phyloP scores from a whole-genome alignment of 257 asterid species.

The Ilex asprella region DNA sequence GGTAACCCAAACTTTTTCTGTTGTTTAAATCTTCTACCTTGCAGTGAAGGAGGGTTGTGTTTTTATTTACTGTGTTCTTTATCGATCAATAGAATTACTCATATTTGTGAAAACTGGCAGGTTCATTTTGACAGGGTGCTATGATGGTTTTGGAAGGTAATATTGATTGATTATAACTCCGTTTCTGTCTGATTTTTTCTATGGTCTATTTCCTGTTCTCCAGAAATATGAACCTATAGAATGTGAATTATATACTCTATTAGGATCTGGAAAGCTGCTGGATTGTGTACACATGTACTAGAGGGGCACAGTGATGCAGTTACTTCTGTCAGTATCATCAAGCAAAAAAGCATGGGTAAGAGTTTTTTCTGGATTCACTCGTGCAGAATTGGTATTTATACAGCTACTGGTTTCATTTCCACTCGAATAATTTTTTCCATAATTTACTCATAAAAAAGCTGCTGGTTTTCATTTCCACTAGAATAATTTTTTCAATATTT shows the following conservation, averaged over 20 bases:
- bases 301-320: constrained; percentile 87
- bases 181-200: background rate
- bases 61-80: background rate
- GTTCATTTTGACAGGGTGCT: constrained; percentile 87
- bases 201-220: constrained; percentile 6
- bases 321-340: constrained; percentile 66
- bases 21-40: background rate
- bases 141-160: constrained; percentile 95
- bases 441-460: too few species aligned
- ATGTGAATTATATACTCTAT: constrained; percentile 2
- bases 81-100: background rate
- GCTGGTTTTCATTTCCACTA: too few species aligned
- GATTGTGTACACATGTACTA: constrained; percentile 66
- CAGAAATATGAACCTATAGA: constrained; percentile 4
- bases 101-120: constrained; percentile 23
- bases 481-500: too few species aligned
- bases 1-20: background rate
- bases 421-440: too few species aligned
- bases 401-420: too few species aligned
- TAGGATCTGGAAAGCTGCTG: constrained; percentile 89
- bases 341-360: constrained; percentile 42
- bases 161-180: constrained; percentile 3
- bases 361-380: constrained; percentile 1
- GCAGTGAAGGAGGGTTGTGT: background rate
- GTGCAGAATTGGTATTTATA: too few species aligned